Percentiles rank a stretch among this genome's conserved stretches.
phyloP scores from a whole-genome alignment of 345 rosid species.

The Corchorus capsularis region DNA sequence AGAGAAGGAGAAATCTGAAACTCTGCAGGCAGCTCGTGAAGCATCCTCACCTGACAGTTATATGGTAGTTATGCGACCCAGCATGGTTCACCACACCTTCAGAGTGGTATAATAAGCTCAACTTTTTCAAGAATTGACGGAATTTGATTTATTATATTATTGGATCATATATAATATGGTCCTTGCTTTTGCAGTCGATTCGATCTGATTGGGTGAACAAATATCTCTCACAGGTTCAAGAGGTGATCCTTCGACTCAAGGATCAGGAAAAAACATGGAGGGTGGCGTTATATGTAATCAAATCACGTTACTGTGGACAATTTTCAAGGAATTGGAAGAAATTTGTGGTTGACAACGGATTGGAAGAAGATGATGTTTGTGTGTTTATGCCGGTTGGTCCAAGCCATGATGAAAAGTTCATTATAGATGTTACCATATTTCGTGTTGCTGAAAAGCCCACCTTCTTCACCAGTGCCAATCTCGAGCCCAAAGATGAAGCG shows the following conservation, averaged over 20 bases:
- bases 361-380: background rate
- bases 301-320: no score
- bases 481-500: no score
- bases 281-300: background rate
- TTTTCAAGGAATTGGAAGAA: background rate
- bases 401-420: background rate
- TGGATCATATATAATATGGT: no score
- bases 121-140: no score
- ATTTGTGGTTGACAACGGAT: background rate
- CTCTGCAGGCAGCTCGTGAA: conserved; percentile 33
- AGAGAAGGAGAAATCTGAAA: conserved; percentile 30
- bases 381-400: background rate
- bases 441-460: background rate
- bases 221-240: no score
- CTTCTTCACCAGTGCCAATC: no score
- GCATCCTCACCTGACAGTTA: conserved; percentile 33
- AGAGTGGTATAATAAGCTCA: no score
- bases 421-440: background rate
- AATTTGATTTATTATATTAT: no score
- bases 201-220: no score
- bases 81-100: no score
- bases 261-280: background rate
- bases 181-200: no score
- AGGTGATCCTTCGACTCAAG: background rate
- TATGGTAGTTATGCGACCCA: conserved; percentile 38